A percentile compares a stretch with the other conserved stretches of the same genome.
phyloP scores from a whole-genome alignment of 1,284 basidiomycete genomes.

The Leccinum laetum region DNA sequence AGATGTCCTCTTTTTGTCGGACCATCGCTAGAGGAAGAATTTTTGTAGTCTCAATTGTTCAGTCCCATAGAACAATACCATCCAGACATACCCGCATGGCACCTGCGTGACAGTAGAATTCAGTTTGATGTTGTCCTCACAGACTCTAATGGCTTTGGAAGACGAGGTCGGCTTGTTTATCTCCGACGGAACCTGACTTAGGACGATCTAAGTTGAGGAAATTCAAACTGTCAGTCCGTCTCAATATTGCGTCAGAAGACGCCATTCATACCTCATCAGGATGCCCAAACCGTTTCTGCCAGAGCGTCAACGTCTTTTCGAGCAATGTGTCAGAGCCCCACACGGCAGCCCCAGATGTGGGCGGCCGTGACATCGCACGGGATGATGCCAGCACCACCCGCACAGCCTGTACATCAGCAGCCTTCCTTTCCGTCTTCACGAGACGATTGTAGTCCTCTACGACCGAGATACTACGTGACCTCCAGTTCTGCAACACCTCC shows the following conservation, averaged over 20 bases:
- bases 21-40: slow-evolving; percentile 55
- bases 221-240: slow-evolving; percentile 1
- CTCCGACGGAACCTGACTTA: slow-evolving; percentile 69
- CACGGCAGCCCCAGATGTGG: slow-evolving; percentile 53
- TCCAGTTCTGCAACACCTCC: slow-evolving; percentile 82
- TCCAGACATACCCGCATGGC: slow-evolving; percentile 58
- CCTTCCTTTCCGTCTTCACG: slow-evolving; percentile 66
- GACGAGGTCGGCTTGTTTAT: slow-evolving; percentile 38
- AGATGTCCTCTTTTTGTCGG: slow-evolving; percentile 86
- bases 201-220: slow-evolving; percentile 54
- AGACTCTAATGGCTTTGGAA: slow-evolving; percentile 29
- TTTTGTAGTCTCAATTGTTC: slow-evolving; percentile 2
- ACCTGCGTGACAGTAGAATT: slow-evolving; percentile 72
- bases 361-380: slow-evolving; percentile 42
- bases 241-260: background rate
- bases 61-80: slow-evolving; percentile 4
- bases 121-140: slow-evolving; percentile 61
- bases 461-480: slow-evolving; percentile 82
- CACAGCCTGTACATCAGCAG: slow-evolving; percentile 89
- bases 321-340: slow-evolving; percentile 68
- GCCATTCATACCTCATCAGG: slow-evolving; percentile 58
- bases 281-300: slow-evolving; percentile 83
- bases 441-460: slow-evolving; percentile 84
- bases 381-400: slow-evolving; percentile 71
- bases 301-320: slow-evolving; percentile 67